Evolutionary conservation across 805 yeast genomes (phyloP).

Genomic region (Nakazawaea ernobii): DNA sequence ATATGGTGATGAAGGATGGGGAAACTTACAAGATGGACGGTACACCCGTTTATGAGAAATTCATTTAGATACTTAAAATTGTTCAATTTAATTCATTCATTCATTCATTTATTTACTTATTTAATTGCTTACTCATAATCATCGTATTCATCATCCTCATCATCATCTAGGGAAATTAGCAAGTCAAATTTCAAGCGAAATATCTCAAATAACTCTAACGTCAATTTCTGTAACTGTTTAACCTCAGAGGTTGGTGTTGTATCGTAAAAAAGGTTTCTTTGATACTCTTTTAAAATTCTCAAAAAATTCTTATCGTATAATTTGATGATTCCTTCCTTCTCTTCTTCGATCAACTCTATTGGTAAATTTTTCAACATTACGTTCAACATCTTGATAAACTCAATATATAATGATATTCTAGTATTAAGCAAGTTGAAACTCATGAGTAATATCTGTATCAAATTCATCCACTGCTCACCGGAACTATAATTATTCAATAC

Average conservation of each 20-base stretch:
- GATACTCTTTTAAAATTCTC: slow-evolving; percentile 3
- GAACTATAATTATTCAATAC: slow-evolving; percentile 60
- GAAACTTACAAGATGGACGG: slow-evolving; percentile 17
- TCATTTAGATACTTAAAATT: slow-evolving; percentile 2
- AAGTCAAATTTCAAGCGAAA: slow-evolving; percentile 3
- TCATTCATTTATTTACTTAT: no score
- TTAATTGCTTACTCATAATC: neutral
- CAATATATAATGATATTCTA: slow-evolving; percentile 21
- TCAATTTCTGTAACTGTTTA: slow-evolving; percentile 1
- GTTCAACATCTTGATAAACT: slow-evolving; percentile 26
- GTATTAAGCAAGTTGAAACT: slow-evolving; percentile 23
- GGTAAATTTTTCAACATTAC: slow-evolving; percentile 28
- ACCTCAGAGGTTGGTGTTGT: neutral
- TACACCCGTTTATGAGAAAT: slow-evolving; percentile 4
- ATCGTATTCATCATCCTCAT: neutral
- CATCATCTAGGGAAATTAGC: slow-evolving; percentile 1
- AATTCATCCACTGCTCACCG: slow-evolving; percentile 56
- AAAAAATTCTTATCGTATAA: slow-evolving; percentile 3
- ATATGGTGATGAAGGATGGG: slow-evolving; percentile 24
- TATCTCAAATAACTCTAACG: slow-evolving; percentile 2
- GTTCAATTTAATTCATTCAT: neutral
- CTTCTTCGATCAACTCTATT: slow-evolving; percentile 4
- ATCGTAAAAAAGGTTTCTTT: slow-evolving; percentile 5
- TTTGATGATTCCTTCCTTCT: slow-evolving; percentile 5
- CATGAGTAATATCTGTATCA: slow-evolving; percentile 38